Conservation (phyloP, 2,329 filamentous ascomycete genomes). For the Alternaria viburni region DNA sequence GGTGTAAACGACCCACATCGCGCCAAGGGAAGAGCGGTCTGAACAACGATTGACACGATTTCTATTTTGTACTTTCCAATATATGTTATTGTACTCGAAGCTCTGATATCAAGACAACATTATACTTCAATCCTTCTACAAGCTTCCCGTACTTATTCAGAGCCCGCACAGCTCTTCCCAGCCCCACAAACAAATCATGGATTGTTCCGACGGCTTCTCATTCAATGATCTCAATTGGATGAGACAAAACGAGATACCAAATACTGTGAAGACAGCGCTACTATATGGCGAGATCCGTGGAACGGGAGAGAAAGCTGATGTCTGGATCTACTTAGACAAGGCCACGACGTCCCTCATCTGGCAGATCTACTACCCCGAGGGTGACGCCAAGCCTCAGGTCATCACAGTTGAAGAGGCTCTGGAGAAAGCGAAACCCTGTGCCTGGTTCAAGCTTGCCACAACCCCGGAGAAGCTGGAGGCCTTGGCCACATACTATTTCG, state of each 20-base stretch:
- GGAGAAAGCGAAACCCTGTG: not conserved
- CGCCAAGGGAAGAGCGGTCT: not conserved
- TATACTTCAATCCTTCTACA: fast-evolving
- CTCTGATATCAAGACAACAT: not conserved
- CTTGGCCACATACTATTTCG: constrained; percentile 7
- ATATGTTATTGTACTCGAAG: not conserved
- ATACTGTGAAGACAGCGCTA: not conserved
- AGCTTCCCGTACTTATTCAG: not conserved
- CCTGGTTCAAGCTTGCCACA: constrained; percentile 1
- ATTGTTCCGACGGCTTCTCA: not conserved
- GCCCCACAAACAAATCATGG: not conserved
- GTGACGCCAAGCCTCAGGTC: not conserved
- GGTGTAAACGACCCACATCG: not conserved
- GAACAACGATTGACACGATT: not conserved
- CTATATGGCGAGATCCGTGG: not conserved
- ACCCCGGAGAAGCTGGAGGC: not conserved
- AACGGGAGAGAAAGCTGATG: not conserved
- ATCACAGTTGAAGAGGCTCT: not conserved
- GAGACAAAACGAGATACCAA: not conserved
- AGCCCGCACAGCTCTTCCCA: not conserved
- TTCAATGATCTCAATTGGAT: not conserved
- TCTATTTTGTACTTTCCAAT: not conserved
- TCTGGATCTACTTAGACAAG: not conserved
- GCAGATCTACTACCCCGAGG: not conserved
- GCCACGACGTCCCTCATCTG: not conserved